Percentiles rank a stretch among this genome's conserved stretches.
These are phyloP conservation scores for Vanrija humicola DNA, from an alignment of 1,284 basidiomycete species.

Conservation along the genomic window DNA sequence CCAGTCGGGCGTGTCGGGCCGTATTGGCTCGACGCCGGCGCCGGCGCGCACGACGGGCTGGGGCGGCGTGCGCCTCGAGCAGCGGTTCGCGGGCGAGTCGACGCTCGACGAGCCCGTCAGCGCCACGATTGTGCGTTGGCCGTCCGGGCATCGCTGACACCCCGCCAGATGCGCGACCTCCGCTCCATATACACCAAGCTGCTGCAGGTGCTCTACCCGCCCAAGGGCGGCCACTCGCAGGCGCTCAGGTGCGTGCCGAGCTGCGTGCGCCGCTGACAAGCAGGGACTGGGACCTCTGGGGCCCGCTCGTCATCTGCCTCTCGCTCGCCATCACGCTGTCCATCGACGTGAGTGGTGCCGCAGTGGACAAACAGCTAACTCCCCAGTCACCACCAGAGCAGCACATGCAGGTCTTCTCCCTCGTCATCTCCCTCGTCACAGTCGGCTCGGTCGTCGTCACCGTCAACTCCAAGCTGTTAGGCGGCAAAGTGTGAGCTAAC, in stretches of 20 bases:
- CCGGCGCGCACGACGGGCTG: conserved; percentile 36
- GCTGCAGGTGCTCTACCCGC: conserved; percentile 85
- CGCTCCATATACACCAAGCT: conserved; percentile 86
- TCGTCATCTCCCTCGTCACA: conserved; percentile 84
- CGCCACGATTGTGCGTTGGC: conserved; percentile 70
- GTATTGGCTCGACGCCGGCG: conserved; percentile 59
- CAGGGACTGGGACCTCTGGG: conserved; percentile 97
- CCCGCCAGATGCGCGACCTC: conserved; percentile 71
- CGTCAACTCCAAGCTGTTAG: conserved; percentile 90
- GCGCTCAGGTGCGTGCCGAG: conserved; percentile 61
- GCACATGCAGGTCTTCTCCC: conserved; percentile 82
- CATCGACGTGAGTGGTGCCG: conserved; percentile 64
- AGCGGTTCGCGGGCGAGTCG: conserved; percentile 72
- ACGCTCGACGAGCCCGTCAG: conserved; percentile 88
- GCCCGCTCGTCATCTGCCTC: conserved; percentile 81
- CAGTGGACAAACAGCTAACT: too few species aligned
- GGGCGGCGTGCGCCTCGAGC: conserved; percentile 79
- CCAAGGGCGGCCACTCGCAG: conserved; percentile 66
- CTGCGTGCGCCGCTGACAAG: conserved; percentile 5
- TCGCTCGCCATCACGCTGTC: conserved; percentile 81
- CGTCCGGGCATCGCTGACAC: neutral
- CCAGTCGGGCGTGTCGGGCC: conserved; percentile 60
- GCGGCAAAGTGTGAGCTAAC: conserved; percentile 75
- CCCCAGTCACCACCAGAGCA: conserved; percentile 73
- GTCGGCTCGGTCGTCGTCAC: conserved; percentile 84